Evolutionary conservation across 2,329 filamentous ascomycete species (phyloP).

Genomic region (Penicillium sumatraense): DNA sequence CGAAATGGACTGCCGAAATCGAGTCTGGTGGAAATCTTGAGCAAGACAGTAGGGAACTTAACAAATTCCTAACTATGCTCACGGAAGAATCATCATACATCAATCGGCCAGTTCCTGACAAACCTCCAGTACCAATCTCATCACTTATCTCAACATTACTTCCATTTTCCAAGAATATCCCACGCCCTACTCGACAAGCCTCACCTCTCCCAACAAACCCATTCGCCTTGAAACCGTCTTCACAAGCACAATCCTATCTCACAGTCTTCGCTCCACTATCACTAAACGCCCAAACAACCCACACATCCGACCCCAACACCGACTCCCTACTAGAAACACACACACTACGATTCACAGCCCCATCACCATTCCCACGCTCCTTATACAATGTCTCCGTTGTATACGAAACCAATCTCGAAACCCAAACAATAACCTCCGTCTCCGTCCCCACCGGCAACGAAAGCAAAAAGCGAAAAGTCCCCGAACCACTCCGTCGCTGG

Average conservation of each 20-base stretch:
- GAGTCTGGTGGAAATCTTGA: constrained; percentile 36
- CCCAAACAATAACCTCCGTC: constrained; percentile 38
- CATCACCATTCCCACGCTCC: constrained; percentile 39
- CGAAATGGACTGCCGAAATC: constrained; percentile 62
- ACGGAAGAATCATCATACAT: constrained; percentile 32
- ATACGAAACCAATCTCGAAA: constrained; percentile 42
- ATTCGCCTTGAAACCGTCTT: constrained; percentile 57
- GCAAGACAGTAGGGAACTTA: constrained; percentile 41
- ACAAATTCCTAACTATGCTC: constrained; percentile 35
- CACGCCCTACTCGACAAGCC: constrained; percentile 23
- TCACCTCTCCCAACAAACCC: constrained; percentile 65
- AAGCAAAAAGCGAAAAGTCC: constrained; percentile 30
- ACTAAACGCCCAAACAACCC: constrained; percentile 48
- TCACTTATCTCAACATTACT: constrained; percentile 45
- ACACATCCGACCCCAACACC: constrained; percentile 22
- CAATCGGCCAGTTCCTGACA: constrained; percentile 22
- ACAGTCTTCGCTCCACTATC: constrained; percentile 72
- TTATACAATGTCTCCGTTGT: constrained; percentile 39
- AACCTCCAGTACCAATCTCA: constrained; percentile 35
- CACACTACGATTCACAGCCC: constrained; percentile 40
- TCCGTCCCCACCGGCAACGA: constrained; percentile 27
- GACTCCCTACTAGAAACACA: constrained; percentile 37
- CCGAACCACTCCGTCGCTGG: constrained; percentile 39
- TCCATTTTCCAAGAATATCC: constrained; percentile 42
- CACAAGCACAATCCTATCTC: constrained; percentile 70